phyloP scores from a whole-genome alignment of 331 rosid species.

The Acacia concinna region DNA sequence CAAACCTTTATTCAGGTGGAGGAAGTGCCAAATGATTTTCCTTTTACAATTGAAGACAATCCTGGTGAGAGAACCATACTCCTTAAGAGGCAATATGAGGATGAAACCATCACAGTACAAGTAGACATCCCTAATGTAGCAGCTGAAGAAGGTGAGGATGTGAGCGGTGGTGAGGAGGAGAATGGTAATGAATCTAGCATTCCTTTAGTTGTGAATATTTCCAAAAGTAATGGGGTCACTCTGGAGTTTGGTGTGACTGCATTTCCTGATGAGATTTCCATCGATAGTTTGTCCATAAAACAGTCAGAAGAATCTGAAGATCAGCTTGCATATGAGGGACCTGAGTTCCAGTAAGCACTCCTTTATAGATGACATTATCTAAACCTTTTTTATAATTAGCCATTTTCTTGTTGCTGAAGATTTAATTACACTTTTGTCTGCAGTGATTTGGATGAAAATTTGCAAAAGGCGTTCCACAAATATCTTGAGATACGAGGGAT shows the following conservation, averaged over 20 bases:
- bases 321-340: constrained; percentile 74
- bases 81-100: constrained; percentile 57
- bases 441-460: constrained; percentile 84
- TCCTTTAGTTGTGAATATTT: constrained; percentile 70
- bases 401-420: constrained; percentile 3
- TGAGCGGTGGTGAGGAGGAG: constrained; percentile 30
- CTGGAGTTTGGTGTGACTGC: constrained; percentile 84
- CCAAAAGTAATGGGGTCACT: constrained; percentile 51
- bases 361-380: background rate
- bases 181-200: constrained; percentile 46
- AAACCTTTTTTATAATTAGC: background rate
- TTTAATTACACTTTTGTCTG: background rate
- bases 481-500: constrained; percentile 81
- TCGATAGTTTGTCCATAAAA: constrained; percentile 72
- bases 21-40: constrained; percentile 48
- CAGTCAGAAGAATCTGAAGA: constrained; percentile 54
- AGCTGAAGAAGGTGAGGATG: constrained; percentile 39
- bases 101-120: constrained; percentile 66
- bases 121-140: constrained; percentile 64
- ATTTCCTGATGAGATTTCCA: constrained; percentile 59
- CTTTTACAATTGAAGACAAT: constrained; percentile 73
- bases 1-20: constrained; percentile 39
- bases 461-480: constrained; percentile 75
- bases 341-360: constrained; percentile 61
- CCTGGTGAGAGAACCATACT: constrained; percentile 74